phyloP scores from a whole-genome alignment of 305 asterid species.

The Nicotiana rustica region DNA sequence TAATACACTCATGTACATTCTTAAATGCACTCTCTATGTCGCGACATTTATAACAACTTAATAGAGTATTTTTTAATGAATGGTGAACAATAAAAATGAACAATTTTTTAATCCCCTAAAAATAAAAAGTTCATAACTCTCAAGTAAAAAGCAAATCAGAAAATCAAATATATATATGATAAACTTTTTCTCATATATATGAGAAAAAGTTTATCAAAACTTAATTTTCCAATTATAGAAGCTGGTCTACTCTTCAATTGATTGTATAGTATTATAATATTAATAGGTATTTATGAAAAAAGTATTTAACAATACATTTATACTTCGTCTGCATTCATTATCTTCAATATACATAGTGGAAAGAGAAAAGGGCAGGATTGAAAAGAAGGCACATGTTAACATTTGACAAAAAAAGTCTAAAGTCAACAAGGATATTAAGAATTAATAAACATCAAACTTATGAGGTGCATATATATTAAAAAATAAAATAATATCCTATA shows the following conservation, averaged over 20 bases:
- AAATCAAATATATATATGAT: too few species aligned
- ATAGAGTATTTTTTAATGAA: too few species aligned
- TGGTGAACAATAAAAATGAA: too few species aligned
- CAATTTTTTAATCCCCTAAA: too few species aligned
- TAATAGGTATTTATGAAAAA: not conserved
- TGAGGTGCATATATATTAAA: slow-evolving; percentile 2
- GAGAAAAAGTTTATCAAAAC: too few species aligned
- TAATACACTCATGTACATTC: not conserved
- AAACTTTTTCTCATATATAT: too few species aligned
- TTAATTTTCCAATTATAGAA: too few species aligned
- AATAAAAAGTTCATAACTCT: not conserved
- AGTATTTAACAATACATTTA: not conserved
- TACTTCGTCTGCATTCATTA: too few species aligned
- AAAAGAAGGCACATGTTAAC: not conserved
- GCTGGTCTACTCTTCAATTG: too few species aligned
- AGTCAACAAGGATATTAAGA: slow-evolving; percentile 29
- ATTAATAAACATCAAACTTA: not conserved
- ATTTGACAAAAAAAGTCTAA: not conserved
- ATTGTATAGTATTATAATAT: too few species aligned
- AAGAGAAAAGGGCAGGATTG: slow-evolving; percentile 20
- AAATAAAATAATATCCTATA: not conserved
- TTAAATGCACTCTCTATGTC: not conserved
- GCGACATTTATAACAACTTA: too few species aligned
- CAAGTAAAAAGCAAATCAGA: not conserved
- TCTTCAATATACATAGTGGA: not conserved